Conservation (phyloP, 1,139 yeast species). For the Sugiyamaella xylanicola region DNA sequence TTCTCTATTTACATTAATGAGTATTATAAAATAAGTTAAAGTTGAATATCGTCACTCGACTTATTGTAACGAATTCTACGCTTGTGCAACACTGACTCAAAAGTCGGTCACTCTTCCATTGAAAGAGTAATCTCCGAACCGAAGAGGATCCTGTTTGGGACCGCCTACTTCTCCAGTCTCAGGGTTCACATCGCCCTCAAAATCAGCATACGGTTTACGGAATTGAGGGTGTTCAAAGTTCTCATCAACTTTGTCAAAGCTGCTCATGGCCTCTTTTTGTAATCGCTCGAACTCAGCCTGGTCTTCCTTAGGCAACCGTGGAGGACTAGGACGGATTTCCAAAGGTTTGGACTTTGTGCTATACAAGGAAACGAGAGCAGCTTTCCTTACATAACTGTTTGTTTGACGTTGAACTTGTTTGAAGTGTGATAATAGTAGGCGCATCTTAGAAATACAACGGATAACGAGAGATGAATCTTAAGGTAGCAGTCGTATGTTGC, state of each 20-base stretch:
- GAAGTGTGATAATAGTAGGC: neutral
- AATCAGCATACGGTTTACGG: constrained; percentile 84
- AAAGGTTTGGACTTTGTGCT: constrained; percentile 11
- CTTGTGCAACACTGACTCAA: too few species aligned
- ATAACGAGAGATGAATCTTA: too few species aligned
- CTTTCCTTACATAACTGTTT: too few species aligned
- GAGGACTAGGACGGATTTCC: constrained; percentile 67
- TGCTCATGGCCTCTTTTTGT: constrained; percentile 80
- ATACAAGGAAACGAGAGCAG: neutral
- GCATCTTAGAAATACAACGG: neutral
- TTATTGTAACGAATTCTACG: too few species aligned
- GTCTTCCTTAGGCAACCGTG: constrained; percentile 77
- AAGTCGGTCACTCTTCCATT: constrained; percentile 97
- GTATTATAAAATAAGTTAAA: too few species aligned
- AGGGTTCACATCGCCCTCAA: constrained; percentile 94
- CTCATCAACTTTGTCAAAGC: constrained; percentile 65
- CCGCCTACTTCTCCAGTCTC: constrained; percentile 95
- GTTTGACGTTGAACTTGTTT: neutral
- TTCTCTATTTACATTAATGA: too few species aligned
- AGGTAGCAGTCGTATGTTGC: too few species aligned
- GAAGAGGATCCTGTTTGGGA: constrained; percentile 96
- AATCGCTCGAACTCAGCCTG: constrained; percentile 91
- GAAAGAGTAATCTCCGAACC: constrained; percentile 92
- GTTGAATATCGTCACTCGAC: too few species aligned
- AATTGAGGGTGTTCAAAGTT: constrained; percentile 70